Percentiles rank a stretch among this genome's conserved stretches.
These are phyloP conservation scores for Sanguinoderma infundibulare DNA, from an alignment of 1,284 basidiomycete genomes.

Conservation along the genomic window DNA sequence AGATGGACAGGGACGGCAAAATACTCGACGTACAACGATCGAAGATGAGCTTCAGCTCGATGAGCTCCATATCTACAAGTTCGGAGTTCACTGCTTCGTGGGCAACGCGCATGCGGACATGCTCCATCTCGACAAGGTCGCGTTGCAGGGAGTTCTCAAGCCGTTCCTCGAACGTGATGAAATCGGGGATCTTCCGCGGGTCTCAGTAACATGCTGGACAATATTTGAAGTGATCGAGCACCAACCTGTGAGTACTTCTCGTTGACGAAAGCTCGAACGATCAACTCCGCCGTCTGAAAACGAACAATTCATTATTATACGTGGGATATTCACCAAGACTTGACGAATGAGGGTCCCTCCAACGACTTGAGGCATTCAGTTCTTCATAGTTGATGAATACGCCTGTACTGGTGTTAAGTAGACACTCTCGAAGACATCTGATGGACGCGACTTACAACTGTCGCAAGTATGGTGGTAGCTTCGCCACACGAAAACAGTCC, in stretches of 20 bases:
- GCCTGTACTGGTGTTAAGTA: too few relatives aligned
- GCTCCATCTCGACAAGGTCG: conserved; percentile 78
- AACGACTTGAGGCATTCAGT: too few relatives aligned
- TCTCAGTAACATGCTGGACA: too few relatives aligned
- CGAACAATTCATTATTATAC: too few relatives aligned
- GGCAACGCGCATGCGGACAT: conserved; percentile 77
- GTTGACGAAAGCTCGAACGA: conserved; percentile 72
- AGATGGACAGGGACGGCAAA: background rate
- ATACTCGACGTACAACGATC: conserved; percentile 67
- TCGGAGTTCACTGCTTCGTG: conserved; percentile 73
- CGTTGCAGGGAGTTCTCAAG: conserved; percentile 82
- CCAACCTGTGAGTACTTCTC: conserved; percentile 85
- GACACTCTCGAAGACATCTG: too few relatives aligned
- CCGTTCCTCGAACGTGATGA: conserved; percentile 76
- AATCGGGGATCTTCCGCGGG: conserved; percentile 74
- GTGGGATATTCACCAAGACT: too few relatives aligned
- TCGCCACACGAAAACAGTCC: too few relatives aligned
- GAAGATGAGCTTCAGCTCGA: conserved; percentile 83
- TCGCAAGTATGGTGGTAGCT: too few relatives aligned
- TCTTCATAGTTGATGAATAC: too few relatives aligned
- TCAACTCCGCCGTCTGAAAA: conserved; percentile 76
- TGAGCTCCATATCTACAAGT: conserved; percentile 77
- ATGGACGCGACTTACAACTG: too few relatives aligned
- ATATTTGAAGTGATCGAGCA: conserved; percentile 31
- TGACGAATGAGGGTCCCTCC: too few relatives aligned